A percentile compares a stretch with the other conserved stretches of the same genome.
Conservation (phyloP, 176 grass and related monocot species). For the Tillandsia leiboldiana region DNA sequence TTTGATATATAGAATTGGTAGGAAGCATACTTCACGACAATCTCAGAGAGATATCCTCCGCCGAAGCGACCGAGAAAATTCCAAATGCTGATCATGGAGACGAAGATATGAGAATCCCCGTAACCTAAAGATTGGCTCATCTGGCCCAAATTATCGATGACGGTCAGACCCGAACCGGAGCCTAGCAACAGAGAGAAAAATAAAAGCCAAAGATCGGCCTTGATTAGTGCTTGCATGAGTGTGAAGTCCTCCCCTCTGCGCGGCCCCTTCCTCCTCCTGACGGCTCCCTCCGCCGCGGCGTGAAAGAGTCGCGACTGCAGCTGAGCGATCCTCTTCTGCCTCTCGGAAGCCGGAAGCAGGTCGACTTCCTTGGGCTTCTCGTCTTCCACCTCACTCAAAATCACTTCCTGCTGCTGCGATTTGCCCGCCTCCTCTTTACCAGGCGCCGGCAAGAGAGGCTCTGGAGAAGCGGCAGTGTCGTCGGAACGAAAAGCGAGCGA, state of each 20-base stretch:
- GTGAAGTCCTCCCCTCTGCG: slow-evolving; percentile 83
- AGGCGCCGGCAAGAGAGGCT: slow-evolving; percentile 26
- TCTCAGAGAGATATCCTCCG: slow-evolving; percentile 81
- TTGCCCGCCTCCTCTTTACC: slow-evolving; percentile 23
- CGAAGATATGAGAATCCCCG: slow-evolving; percentile 64
- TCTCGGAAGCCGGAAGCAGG: slow-evolving; percentile 75
- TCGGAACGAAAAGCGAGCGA: slow-evolving; percentile 45
- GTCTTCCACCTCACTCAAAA: slow-evolving; percentile 84
- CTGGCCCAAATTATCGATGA: slow-evolving; percentile 91
- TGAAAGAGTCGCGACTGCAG: slow-evolving; percentile 65
- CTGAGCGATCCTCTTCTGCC: slow-evolving; percentile 75
- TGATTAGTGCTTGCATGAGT: slow-evolving; percentile 72
- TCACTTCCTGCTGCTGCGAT: slow-evolving; percentile 32
- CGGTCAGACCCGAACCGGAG: slow-evolving; percentile 76
- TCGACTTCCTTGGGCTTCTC: slow-evolving; percentile 77
- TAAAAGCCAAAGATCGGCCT: slow-evolving; percentile 85
- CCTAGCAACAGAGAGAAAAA: slow-evolving; percentile 80
- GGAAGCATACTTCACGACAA: slow-evolving; percentile 66
- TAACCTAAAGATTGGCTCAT: slow-evolving; percentile 84
- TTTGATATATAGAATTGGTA: too few relatives aligned
- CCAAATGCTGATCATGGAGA: slow-evolving; percentile 95
- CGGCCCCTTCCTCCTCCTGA: slow-evolving; percentile 52
- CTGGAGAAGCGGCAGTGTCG: slow-evolving; percentile 21
- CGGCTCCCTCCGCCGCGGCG: slow-evolving; percentile 73
- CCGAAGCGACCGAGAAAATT: slow-evolving; percentile 87